These are phyloP conservation scores for Flaveria brownii DNA, from an alignment of 129 eudicot genomes.

Conservation along the genomic window DNA sequence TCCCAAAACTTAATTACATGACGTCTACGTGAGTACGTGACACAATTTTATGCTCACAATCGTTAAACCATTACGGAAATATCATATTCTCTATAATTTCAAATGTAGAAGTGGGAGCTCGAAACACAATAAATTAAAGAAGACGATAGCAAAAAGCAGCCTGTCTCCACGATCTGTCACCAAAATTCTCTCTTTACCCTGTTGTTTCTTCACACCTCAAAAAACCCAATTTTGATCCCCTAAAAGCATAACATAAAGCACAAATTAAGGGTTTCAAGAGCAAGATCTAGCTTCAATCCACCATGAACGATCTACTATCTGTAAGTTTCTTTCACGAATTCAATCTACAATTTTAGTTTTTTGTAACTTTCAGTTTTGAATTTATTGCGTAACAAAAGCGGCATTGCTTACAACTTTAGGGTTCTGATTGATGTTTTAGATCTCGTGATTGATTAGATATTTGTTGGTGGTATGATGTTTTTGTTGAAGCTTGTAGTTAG, in stretches of 20 bases:
- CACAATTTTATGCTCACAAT: too few species aligned
- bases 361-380: background rate
- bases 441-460: constrained; percentile 7
- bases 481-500: constrained; percentile 13
- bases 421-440: constrained; percentile 11
- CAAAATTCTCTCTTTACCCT: constrained; percentile 32
- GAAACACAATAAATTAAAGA: background rate
- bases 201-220: constrained; percentile 19
- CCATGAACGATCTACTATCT: constrained; percentile 78
- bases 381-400: constrained; percentile 18
- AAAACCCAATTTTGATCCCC: constrained; percentile 29
- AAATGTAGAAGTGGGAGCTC: background rate
- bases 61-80: too few species aligned
- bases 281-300: constrained; percentile 37
- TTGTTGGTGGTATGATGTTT: constrained; percentile 9
- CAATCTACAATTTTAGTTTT: too few species aligned
- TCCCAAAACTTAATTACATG: too few species aligned
- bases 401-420: constrained; percentile 24
- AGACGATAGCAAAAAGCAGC: constrained; percentile 8
- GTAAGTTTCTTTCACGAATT: constrained; percentile 35
- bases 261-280: background rate
- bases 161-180: constrained; percentile 44
- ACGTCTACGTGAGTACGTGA: too few species aligned
- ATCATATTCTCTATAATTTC: background rate
- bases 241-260: constrained; percentile 12